phyloP scores from a whole-genome alignment of 768 basidiomycete genomes.

The Boletus subcaerulescens region DNA sequence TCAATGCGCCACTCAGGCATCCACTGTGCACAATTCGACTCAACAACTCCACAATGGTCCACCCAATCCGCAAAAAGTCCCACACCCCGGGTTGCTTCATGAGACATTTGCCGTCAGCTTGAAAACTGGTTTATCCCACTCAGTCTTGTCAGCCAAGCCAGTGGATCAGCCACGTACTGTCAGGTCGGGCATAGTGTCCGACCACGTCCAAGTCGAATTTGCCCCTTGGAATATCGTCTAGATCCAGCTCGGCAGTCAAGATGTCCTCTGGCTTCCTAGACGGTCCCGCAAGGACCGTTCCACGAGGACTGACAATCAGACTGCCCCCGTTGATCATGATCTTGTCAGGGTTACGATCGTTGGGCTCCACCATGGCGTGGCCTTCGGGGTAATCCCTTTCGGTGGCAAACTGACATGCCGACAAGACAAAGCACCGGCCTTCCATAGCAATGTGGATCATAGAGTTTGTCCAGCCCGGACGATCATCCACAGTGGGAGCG shows the following conservation, averaged over 20 bases:
- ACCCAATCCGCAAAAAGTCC: neutral
- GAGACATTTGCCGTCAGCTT: slow-evolving; percentile 16
- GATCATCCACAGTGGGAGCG: slow-evolving; percentile 62
- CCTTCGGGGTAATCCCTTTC: slow-evolving; percentile 51
- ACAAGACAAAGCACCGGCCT: slow-evolving; percentile 67
- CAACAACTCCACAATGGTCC: neutral
- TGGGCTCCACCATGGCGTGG: slow-evolving; percentile 41
- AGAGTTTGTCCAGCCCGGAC: slow-evolving; percentile 52
- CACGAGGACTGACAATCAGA: slow-evolving; percentile 57
- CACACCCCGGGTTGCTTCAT: neutral
- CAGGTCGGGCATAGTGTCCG: slow-evolving; percentile 60
- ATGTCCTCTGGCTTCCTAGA: slow-evolving; percentile 50
- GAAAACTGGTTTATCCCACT: slow-evolving; percentile 24
- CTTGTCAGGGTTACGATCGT: slow-evolving; percentile 41
- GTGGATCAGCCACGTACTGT: slow-evolving; percentile 38
- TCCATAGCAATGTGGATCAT: slow-evolving; percentile 66
- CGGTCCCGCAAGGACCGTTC: slow-evolving; percentile 58
- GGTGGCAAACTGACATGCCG: slow-evolving; percentile 57
- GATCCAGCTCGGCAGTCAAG: slow-evolving; percentile 54
- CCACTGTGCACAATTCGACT: neutral
- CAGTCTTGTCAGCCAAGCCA: slow-evolving; percentile 2
- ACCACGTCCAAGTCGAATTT: slow-evolving; percentile 63
- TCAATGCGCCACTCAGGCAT: slow-evolving; percentile 1
- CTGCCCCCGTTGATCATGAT: slow-evolving; percentile 62
- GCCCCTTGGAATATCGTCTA: slow-evolving; percentile 53